Evolutionary conservation across 345 rosid species (phyloP).

Genomic region (Populus tremula): DNA sequence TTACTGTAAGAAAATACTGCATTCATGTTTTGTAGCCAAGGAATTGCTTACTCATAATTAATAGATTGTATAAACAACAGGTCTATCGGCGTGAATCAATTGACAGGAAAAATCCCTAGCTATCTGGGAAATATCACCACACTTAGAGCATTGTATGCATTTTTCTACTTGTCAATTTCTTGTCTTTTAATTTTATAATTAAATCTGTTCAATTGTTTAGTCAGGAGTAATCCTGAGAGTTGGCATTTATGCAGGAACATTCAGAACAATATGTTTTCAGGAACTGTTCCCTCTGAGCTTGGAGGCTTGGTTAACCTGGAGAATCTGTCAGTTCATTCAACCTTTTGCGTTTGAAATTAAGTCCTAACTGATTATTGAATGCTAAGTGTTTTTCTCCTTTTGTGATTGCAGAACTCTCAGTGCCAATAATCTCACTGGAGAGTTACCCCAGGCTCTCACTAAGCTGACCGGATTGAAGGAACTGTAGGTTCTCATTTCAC

Average conservation of each 20-base stretch:
- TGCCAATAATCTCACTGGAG: slow-evolving; percentile 22
- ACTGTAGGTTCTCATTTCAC: slow-evolving; percentile 6
- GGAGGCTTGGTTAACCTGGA: slow-evolving; percentile 42
- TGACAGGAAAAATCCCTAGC: slow-evolving; percentile 6
- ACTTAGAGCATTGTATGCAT: slow-evolving; percentile 36
- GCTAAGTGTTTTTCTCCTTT: background rate
- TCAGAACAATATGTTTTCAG: slow-evolving; percentile 32
- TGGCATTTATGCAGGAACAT: slow-evolving; percentile 1
- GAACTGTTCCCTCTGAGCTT: slow-evolving; percentile 42
- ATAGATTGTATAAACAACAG: slow-evolving; percentile 5
- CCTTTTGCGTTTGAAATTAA: background rate
- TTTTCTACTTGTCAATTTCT: background rate
- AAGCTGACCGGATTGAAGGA: slow-evolving; percentile 8
- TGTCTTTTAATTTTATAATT: background rate
- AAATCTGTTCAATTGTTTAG: background rate
- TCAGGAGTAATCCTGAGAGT: background rate
- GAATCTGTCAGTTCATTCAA: slow-evolving; percentile 37
- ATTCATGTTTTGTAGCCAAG: background rate
- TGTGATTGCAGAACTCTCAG: slow-evolving; percentile 14
- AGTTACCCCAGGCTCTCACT: slow-evolving; percentile 5
- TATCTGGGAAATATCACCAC: slow-evolving; percentile 15
- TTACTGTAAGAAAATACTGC: slow-evolving; percentile 4
- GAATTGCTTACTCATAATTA: background rate
- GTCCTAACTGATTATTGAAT: background rate
- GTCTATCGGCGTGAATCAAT: background rate